A percentile compares a stretch with the other conserved stretches of the same genome.
Evolutionary conservation across 805 yeast genomes (phyloP).

Genomic region (Wickerhamomyces xylosicus): DNA sequence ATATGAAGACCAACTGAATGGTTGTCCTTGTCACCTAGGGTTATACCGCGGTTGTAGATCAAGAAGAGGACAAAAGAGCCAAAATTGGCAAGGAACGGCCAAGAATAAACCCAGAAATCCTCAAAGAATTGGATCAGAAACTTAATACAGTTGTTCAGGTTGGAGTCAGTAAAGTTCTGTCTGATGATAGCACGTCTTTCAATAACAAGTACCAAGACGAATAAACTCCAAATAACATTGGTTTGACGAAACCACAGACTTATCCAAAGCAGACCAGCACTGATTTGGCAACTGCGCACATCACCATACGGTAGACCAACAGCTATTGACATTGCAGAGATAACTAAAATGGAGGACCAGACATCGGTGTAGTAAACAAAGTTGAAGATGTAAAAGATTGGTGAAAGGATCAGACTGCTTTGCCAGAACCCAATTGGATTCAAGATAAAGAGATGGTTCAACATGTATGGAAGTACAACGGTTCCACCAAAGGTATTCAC

Average conservation of each 20-base stretch:
- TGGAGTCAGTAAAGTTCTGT: constrained; percentile 26
- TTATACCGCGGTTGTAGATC: constrained; percentile 66
- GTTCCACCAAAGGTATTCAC: constrained; percentile 63
- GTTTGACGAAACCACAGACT: constrained; percentile 84
- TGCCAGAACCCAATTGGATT: constrained; percentile 35
- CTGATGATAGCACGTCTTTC: constrained; percentile 38
- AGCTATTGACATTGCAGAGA: constrained; percentile 42
- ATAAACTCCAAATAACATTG: constrained; percentile 76
- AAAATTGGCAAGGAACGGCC: constrained; percentile 48
- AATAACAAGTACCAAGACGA: constrained; percentile 42
- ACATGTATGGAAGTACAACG: constrained; percentile 37
- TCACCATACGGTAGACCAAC: constrained; percentile 28
- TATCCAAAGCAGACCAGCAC: constrained; percentile 46
- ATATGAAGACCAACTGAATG: constrained; percentile 64
- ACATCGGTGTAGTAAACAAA: constrained; percentile 86
- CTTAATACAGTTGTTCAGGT: constrained; percentile 29
- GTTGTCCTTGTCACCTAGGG: constrained; percentile 86
- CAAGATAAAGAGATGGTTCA: constrained; percentile 27
- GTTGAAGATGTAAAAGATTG: constrained; percentile 64
- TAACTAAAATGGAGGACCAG: constrained; percentile 72
- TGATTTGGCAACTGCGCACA: constrained; percentile 24
- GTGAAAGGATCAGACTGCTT: constrained; percentile 40
- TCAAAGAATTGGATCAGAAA: constrained; percentile 25
- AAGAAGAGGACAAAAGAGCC: constrained; percentile 47
- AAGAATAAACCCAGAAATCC: constrained; percentile 21